Base-by-base conservation (phyloP, 371 early-diverging fungal genomes). In the Zychaea mexicana region DNA sequence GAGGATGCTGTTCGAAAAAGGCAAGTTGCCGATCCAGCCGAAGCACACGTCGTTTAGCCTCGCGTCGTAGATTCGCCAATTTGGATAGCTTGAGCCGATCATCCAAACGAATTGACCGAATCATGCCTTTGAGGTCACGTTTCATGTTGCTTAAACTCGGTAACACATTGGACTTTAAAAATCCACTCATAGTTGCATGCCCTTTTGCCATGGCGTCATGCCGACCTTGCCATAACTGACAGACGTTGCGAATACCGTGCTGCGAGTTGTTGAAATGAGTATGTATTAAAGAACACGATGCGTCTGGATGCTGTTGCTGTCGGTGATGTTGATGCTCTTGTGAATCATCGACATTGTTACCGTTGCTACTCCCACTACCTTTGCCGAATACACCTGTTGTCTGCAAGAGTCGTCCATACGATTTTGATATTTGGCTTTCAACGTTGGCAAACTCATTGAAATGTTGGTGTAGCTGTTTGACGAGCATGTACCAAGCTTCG, bases 1-100 rank as follows among this genome's bases (percentile, higher is more conserved):
- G 66, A 0, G 79, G 74, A 55, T 79, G 70, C 7, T 77, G 68
- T 38, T 79, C 75, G 53, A 79, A 79, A 47, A 71, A 77, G 0
- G 65, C 52, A 17, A 79, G 53, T 21, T 79, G 80, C 13, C 57
- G 42, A 49, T 73, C 72, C 33, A 79, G 36, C 12, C 65, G 60
- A 9, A 66, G 57, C 10, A 79, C 17, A 0, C 70, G 52, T 33
- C 61, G 65, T 2, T 68, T 65, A 0, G 77, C 75, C n/a, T 74
- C 75, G 10, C 59, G 38, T 28, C 73, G 71, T 26, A 77, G n/a
- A 10, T 57, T 64, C 12, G 71, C 70, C 17, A 79, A 52, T 10
- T 60, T 67, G 3, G 71, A 45, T 13, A 77, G 57, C 1, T 67
- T 67, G 5, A 79, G 47, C 13, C 80, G 67, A 56, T 77, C 77